Conservation (phyloP, 1,139 yeast genomes). For the Hansenula anomala region DNA sequence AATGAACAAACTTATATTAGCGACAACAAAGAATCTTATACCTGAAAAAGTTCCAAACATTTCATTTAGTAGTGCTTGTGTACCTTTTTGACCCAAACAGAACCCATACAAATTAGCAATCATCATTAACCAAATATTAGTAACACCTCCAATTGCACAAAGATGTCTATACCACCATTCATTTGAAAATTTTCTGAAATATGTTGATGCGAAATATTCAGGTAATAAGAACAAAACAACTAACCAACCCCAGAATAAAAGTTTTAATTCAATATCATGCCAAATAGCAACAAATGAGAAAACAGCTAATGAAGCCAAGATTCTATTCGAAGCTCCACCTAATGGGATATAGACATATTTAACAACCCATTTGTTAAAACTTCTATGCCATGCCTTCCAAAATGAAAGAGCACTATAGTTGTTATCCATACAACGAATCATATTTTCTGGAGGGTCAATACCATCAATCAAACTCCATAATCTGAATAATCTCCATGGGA, state of each 20-base stretch:
- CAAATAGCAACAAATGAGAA: slow-evolving; percentile 96
- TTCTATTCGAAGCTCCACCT: slow-evolving; percentile 71
- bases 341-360: slow-evolving; percentile 82
- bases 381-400: slow-evolving; percentile 99
- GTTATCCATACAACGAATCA: slow-evolving; percentile 94
- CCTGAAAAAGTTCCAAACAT: slow-evolving; percentile 74
- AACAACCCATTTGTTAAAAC: slow-evolving; percentile 85
- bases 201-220: slow-evolving; percentile 61
- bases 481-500: slow-evolving; percentile 95
- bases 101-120: slow-evolving; percentile 92
- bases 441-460: slow-evolving; percentile 95
- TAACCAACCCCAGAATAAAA: slow-evolving; percentile 95
- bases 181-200: slow-evolving; percentile 35
- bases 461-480: slow-evolving; percentile 90
- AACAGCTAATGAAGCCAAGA: slow-evolving; percentile 77
- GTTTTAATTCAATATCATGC: slow-evolving; percentile 91
- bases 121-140: slow-evolving; percentile 98
- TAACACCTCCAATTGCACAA: slow-evolving; percentile 84
- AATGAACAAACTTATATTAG: slow-evolving; percentile 68
- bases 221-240: slow-evolving; percentile 87
- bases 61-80: slow-evolving; percentile 55
- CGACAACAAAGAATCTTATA: slow-evolving; percentile 53
- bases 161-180: slow-evolving; percentile 73
- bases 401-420: slow-evolving; percentile 89
- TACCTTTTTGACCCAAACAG: slow-evolving; percentile 88